Evolutionary conservation across 1,284 basidiomycete species (phyloP).

Genomic region (Puccinia coronata): DNA sequence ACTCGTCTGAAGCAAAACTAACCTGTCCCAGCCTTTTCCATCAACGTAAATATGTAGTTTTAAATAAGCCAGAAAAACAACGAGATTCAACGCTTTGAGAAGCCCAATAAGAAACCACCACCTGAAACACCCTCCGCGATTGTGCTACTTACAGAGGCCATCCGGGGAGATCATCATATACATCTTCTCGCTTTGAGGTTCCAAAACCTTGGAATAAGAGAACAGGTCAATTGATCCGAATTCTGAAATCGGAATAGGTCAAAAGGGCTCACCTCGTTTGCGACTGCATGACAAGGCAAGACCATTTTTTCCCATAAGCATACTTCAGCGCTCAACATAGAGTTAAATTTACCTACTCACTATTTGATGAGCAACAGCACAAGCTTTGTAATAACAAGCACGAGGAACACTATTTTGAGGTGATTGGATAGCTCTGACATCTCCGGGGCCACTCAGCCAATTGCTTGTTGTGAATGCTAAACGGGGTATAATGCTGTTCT

Average conservation of each 20-base stretch:
- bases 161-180: constrained; percentile 45
- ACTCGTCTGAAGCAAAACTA: neutral
- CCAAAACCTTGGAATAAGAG: constrained; percentile 28
- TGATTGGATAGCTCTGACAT: constrained; percentile 39
- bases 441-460: neutral
- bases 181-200: constrained; percentile 44
- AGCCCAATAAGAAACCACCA: neutral
- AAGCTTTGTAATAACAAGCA: constrained; percentile 8
- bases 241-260: neutral
- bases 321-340: neutral
- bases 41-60: neutral
- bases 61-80: neutral
- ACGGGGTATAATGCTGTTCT: neutral
- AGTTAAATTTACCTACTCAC: no score
- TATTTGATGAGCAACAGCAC: constrained; percentile 24
- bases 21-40: constrained; percentile 46
- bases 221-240: neutral
- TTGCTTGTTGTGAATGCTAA: neutral
- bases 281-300: constrained; percentile 11
- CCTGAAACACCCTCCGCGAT: neutral
- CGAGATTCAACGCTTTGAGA: neutral
- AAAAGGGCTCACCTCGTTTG: constrained; percentile 34
- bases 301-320: neutral
- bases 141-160: constrained; percentile 48
- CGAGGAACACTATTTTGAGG: constrained; percentile 15